Base-by-base conservation (phyloP, 768 basidiomycete species). In the Macrolepiota fuliginosa region DNA sequence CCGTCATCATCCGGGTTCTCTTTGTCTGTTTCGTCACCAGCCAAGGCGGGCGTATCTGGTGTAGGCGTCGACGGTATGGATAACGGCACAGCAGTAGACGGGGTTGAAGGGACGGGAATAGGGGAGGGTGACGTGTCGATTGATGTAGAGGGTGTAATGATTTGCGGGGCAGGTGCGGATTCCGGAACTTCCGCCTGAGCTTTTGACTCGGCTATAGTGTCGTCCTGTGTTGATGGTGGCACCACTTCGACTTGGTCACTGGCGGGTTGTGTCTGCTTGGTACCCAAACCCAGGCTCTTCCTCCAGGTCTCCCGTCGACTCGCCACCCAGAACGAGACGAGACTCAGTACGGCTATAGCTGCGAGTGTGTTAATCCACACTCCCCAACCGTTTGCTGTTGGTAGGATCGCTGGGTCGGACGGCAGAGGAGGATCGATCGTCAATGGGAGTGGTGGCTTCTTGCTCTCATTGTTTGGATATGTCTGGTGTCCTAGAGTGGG, bases 21-120 rank as follows among this genome's bases (percentile, higher is more conserved):
- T 66, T 81, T 85, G 59, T 86, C 86, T 39, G 84, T 83, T 11
- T 85, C 87, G n/a, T 85, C 88, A 1, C 72, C 78, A 54, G 80
- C 86, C 42, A 19, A 2, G 5, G 68, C 76, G 46, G 63, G 69
- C 1, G 19, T 24, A 35, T 25, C 17, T 5, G 25, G 57, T 29
- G 25, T 27, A 11, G 37, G 54, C 2, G 42, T 39, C 22, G 54
- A 7, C 9, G 55, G 39, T 12, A 32, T 32, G 29, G 29, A 7
- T 32, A 32, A 3, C 7, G 29, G 29, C 29, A 36, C 54, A 19
- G 55, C n/a, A 24, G 32, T 37, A 50, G 47, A 22, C 12, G 51
- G 24, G 7, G 19, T 59, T 13, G 56, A n/a, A 19, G 12, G 29
- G 29, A 32, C 29, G 7, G 29, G 29, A 32, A 32, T 32, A 32